These are phyloP conservation scores for Ramaria sp. DNA, from an alignment of 768 basidiomycete species.

Conservation along the genomic window DNA sequence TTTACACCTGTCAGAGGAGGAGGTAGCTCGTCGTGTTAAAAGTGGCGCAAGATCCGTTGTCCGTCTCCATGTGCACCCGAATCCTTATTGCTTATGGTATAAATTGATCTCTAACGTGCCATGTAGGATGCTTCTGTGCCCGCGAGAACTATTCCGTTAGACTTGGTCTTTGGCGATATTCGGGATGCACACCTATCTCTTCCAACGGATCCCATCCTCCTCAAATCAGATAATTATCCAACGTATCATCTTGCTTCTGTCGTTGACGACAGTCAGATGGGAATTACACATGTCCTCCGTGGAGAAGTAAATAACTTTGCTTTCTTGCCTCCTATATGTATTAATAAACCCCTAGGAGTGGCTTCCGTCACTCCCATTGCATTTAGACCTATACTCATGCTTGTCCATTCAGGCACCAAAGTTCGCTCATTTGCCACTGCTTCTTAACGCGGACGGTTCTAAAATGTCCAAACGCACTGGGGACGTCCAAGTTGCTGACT, in stretches of 20 bases:
- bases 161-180: slow-evolving; percentile 68
- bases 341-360: slow-evolving; percentile 57
- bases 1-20: slow-evolving; percentile 77
- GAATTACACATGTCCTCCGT: slow-evolving; percentile 87
- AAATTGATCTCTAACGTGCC: neutral
- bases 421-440: slow-evolving; percentile 86
- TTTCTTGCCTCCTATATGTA: neutral
- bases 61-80: slow-evolving; percentile 66
- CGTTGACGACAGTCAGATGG: slow-evolving; percentile 94
- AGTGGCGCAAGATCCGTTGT: slow-evolving; percentile 74
- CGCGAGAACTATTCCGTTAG: slow-evolving; percentile 35
- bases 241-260: slow-evolving; percentile 96
- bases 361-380: slow-evolving; percentile 86
- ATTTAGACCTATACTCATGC: slow-evolving; percentile 79
- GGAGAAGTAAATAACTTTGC: slow-evolving; percentile 55
- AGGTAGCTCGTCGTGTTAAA: slow-evolving; percentile 59
- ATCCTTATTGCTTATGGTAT: neutral
- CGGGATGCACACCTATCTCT: slow-evolving; percentile 69
- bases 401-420: slow-evolving; percentile 60
- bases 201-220: slow-evolving; percentile 80
- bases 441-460: slow-evolving; percentile 80
- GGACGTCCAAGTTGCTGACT: slow-evolving; percentile 78
- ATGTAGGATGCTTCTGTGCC: slow-evolving; percentile 50
- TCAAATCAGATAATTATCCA: slow-evolving; percentile 89
- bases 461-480: slow-evolving; percentile 95